Evolutionary conservation across 1,284 basidiomycete genomes (phyloP).

Genomic region (Schizophyllum amplum): DNA sequence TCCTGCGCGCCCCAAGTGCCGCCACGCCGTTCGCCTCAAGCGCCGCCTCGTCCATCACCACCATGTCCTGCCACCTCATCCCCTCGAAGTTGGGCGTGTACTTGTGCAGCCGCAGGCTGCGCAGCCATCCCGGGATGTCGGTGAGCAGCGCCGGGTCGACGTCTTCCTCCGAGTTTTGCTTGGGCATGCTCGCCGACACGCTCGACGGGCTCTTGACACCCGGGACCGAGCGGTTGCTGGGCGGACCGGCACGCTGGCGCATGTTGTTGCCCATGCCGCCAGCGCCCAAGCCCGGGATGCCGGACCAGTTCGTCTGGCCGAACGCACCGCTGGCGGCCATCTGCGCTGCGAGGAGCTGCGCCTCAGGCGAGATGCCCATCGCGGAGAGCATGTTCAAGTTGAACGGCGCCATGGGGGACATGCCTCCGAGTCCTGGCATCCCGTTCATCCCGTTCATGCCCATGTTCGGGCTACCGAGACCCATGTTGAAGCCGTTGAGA

Average conservation of each 20-base stretch:
- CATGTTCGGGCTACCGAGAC: conserved; percentile 48
- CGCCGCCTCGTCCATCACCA: conserved; percentile 81
- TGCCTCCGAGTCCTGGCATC: conserved; percentile 36
- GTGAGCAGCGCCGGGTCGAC: conserved; percentile 81
- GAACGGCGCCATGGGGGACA: conserved; percentile 64
- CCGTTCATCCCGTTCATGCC: conserved; percentile 36
- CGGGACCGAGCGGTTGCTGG: conserved; percentile 46
- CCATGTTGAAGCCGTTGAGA: conserved; percentile 39
- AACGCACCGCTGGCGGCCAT: conserved; percentile 55
- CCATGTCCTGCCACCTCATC: conserved; percentile 92
- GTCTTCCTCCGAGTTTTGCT: conserved; percentile 68
- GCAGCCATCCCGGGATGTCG: conserved; percentile 90
- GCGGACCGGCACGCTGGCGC: conserved; percentile 33
- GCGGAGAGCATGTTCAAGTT: conserved; percentile 66
- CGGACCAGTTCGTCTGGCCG: conserved; percentile 31
- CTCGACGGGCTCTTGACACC: conserved; percentile 42
- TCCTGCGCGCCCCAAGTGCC: conserved; percentile 90
- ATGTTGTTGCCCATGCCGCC: conserved; percentile 24
- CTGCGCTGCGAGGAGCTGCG: conserved; percentile 74
- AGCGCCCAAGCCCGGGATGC: conserved; percentile 47
- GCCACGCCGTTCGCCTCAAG: conserved; percentile 93
- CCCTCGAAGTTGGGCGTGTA: conserved; percentile 98
- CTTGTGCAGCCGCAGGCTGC: conserved; percentile 93
- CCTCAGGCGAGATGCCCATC: conserved; percentile 65
- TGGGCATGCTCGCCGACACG: conserved; percentile 39